Evolutionary conservation across 179 eudicot species (phyloP), one percentile per base, ranked within the genome.

Genomic region (Beta corolliflora): DNA sequence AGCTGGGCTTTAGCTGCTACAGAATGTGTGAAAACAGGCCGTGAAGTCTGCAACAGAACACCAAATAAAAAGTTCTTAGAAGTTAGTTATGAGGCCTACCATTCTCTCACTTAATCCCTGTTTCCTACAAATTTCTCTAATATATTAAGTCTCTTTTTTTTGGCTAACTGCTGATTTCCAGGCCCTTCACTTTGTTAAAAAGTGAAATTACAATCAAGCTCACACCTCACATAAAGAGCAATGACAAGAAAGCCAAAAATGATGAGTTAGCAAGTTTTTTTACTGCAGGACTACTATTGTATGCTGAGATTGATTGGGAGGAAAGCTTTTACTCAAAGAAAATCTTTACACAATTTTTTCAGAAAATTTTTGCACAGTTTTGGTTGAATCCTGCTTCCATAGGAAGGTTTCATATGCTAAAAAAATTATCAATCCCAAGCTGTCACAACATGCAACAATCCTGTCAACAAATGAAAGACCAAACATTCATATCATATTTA

Each of bases 1-100:
- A 84, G 9, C 72, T 88, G 90, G 75, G 93, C 87, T 84, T 85
- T 91, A 60, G 82, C 88, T 29, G 83, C 80, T 71, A 80, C 77
- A 12, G 76, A 61, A 68, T 79, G 86, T 18, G 85, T 87, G 81
- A 79, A 81, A 77, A 88, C 77, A 63, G 91, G 82, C 45, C 82
- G 87, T 63, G 68, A 48, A 74, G 91, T 87, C 91, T 89, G 78
- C 75, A 87, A 78, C 44, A 29, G 36, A 61, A 68, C 60, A 75
- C 44, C 68, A 79, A 44, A 67, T 14, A 65, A 46, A 58, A 75
- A 70, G 14, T 56, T 29, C 41, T 80, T 31, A 67, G 48, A 46
- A 81, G 60, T 65, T 52, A 60, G 63, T 21, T 60, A 56, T 7
- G 76, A 9, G 16, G 44, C 44, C 9, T 23, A 55, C 14, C 59